A percentile compares a stretch with the other conserved stretches of the same genome.
These are phyloP conservation scores for Tilletia indica DNA, from an alignment of 1,284 basidiomycete genomes.

Conservation along the genomic window DNA sequence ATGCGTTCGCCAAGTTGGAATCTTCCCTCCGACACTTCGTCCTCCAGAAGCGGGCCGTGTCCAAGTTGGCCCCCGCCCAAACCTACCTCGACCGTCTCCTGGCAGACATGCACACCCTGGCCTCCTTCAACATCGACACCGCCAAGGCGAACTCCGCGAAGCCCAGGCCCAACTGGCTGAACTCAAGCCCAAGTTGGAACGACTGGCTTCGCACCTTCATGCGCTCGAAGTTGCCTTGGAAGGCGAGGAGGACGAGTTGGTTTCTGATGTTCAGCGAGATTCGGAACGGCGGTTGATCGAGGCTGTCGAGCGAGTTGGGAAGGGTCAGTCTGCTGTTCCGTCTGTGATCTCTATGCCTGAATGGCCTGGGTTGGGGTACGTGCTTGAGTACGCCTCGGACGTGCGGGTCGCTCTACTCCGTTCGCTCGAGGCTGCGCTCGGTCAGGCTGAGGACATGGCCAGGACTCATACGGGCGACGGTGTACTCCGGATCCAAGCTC, in stretches of 20 bases:
- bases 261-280: constrained; percentile 64
- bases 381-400: constrained; percentile 85
- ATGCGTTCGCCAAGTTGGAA: constrained; percentile 79
- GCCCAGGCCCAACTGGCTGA: constrained; percentile 72
- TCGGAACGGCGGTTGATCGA: constrained; percentile 60
- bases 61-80: constrained; percentile 91
- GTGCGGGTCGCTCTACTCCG: constrained; percentile 76
- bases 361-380: constrained; percentile 80
- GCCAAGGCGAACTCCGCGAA: constrained; percentile 76
- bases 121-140: constrained; percentile 79
- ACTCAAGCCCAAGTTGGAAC: constrained; percentile 75
- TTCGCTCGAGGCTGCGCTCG: constrained; percentile 79
- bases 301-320: constrained; percentile 75
- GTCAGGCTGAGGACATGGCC: constrained; percentile 79
- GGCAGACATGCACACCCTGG: constrained; percentile 81
- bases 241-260: constrained; percentile 73
- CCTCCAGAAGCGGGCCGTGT: constrained; percentile 87
- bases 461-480: constrained; percentile 69
- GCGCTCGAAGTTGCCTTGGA: constrained; percentile 71
- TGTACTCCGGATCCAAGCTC: constrained; percentile 67
- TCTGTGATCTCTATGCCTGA: constrained; percentile 61
- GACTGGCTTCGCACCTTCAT: constrained; percentile 56
- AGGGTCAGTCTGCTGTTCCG: constrained; percentile 59
- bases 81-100: constrained; percentile 88
- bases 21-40: constrained; percentile 91